Base-by-base conservation (phyloP, 169 alveolate species). In the Plasmodium gonderi region DNA sequence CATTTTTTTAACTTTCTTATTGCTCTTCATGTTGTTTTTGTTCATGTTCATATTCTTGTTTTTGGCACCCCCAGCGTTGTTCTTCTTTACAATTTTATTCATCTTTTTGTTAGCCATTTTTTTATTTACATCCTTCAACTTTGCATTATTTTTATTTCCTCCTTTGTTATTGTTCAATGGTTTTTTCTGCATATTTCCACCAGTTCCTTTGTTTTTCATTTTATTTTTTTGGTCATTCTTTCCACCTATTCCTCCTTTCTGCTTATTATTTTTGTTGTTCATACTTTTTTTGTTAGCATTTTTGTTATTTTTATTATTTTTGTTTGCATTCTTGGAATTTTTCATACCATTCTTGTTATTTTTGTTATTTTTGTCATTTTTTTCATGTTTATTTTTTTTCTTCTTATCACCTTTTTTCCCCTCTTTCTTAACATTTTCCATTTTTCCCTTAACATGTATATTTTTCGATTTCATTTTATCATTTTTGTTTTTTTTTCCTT, bases 381-480 rank as follows among this genome's bases (percentile, higher is more conserved):
- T 20, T 17, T 72, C 20, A 3, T 38, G 14, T 38, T 79, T 79
- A n/a, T 47, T 69, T 11, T 45, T 31, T 47, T 72, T 45, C 14
- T 85, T 85, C 36, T 54, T 44, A 26, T 85, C 42, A 2, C 79
- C 92, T 11, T 60, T 77, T 85, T 68, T 67, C 29, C 49, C 51
- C 17, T 26, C 51, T 45, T 76, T 76, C 67, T 85, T 85, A 5
- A 4, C 64, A 54, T 31, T 67, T 40, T 23, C 60, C 14, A 11
- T 44, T 31, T 82, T 82, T 47, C 67, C 65, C 23, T 82, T 69
- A 0, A 3, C 81, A 31, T 12, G 29, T 31, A 33, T 68, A 67
- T 69, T 82, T 69, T 82, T 82, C 0, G 72, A 20, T 0, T 26
- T 20, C 72, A 44, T 64, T 26, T 82, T 69, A 26, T 47, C 76